Percentiles rank a stretch among this genome's conserved stretches.
phyloP scores from a whole-genome alignment of 768 basidiomycete genomes.

The Mycena galopus region DNA sequence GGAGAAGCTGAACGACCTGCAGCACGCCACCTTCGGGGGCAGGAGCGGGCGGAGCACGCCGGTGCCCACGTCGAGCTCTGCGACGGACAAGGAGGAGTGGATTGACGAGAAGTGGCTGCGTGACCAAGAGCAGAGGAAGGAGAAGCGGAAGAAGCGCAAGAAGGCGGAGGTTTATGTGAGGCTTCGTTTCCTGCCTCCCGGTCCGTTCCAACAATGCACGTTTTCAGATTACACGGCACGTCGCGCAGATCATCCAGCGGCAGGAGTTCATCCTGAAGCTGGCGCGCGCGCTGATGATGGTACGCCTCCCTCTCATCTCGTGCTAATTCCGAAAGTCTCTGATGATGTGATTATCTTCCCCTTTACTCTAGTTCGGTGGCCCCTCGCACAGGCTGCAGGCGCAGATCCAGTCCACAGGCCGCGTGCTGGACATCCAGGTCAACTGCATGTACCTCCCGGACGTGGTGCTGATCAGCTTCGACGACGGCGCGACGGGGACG shows the following conservation, averaged over 20 bases:
- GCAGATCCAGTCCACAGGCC: slow-evolving; percentile 84
- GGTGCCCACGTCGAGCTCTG: slow-evolving; percentile 45
- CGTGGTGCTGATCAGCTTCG: slow-evolving; percentile 85
- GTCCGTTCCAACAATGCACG: not conserved
- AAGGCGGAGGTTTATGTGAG: slow-evolving; percentile 84
- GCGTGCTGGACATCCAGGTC: slow-evolving; percentile 77
- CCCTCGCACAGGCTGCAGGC: slow-evolving; percentile 87
- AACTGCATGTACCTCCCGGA: slow-evolving; percentile 84
- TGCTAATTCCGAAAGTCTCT: not conserved
- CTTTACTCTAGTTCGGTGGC: slow-evolving; percentile 82
- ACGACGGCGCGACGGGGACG: slow-evolving; percentile 84
- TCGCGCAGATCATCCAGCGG: slow-evolving; percentile 83
- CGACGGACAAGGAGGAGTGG: slow-evolving; percentile 41
- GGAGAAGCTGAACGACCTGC: slow-evolving; percentile 47
- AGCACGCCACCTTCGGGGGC: slow-evolving; percentile 52
- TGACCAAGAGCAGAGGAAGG: slow-evolving; percentile 50
- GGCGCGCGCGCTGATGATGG: slow-evolving; percentile 88
- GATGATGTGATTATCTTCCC: not conserved
- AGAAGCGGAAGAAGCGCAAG: slow-evolving; percentile 61
- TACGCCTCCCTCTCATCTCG: slow-evolving; percentile 60
- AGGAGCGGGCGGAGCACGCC: slow-evolving; percentile 42
- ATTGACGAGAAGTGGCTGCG: slow-evolving; percentile 29
- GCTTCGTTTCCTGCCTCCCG: slow-evolving; percentile 29
- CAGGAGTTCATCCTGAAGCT: slow-evolving; percentile 91
- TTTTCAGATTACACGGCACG: slow-evolving; percentile 81